Base-by-base conservation (phyloP, 805 yeast species). In the Sugiyamaella mastotermitis region DNA sequence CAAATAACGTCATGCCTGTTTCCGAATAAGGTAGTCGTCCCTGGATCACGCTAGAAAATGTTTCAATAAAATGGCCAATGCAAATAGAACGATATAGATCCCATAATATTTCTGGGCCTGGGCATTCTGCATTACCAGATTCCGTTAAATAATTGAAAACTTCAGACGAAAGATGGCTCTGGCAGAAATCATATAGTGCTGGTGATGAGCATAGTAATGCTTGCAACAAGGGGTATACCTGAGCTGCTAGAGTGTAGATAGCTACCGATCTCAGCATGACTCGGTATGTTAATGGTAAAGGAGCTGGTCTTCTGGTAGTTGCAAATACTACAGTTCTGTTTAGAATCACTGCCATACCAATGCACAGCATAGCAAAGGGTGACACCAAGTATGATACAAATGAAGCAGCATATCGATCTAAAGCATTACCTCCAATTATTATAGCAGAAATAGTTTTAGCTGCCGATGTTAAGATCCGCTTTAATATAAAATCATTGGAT, bases 1-100 rank as follows among this genome's bases (percentile, higher is more conserved):
- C 92, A 58, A 83, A 81, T 24, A 83, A 60, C 0, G 92, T 78
- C 46, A 82, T 63, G 0, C 85, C 85, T 11, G 79, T 71, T 40
- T 80, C 88, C 15, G 74, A 69, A 39, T 69, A 66, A 5, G 85
- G 82, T 18, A 62, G 57, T 30, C 64, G 64, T 7, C 83, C 83
- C 39, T 70, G 67, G 6, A 76, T 66, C 19, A 72, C 74, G 2
- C 81, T 66, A 7, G 76, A 64, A 49, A 81, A 77, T 0, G 85
- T 76, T 57, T 83, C 90, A 11, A 76, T 56, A 37, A 78, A 76
- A 51, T 78, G 78, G 49, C 77, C 75, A 17, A 71, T 54, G 53
- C 88, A 80, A 40, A 78, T 62, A 1, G 75, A 59, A 21, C 76
- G 52, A 51, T 75, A 83, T 5, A 69, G 64, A 10, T 75, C 76